phyloP scores from a whole-genome alignment of 345 rosid species.

The Nephelium lappaceum region DNA sequence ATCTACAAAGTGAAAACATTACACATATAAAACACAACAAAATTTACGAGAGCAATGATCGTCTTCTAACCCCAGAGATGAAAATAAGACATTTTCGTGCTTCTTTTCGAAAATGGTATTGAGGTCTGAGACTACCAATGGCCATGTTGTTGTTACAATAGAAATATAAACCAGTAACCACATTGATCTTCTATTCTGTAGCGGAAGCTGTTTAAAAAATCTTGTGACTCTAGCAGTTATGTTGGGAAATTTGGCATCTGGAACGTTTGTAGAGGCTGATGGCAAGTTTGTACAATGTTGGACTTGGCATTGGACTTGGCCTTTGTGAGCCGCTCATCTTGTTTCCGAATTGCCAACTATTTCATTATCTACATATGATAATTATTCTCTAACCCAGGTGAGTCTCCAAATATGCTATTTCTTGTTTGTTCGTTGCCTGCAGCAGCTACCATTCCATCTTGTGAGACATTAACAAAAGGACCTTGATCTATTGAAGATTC shows the following conservation, averaged over 20 bases:
- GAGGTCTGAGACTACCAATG: slow-evolving; percentile 60
- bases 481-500: slow-evolving; percentile 70
- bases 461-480: slow-evolving; percentile 58
- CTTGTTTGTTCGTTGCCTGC: slow-evolving; percentile 39
- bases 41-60: neutral
- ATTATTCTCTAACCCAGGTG: slow-evolving; percentile 11
- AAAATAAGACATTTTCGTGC: slow-evolving; percentile 27
- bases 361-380: neutral
- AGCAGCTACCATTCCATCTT: slow-evolving; percentile 77
- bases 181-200: slow-evolving; percentile 37
- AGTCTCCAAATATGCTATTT: slow-evolving; percentile 19
- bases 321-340: slow-evolving; percentile 25
- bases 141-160: too few species aligned
- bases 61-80: slow-evolving; percentile 24
- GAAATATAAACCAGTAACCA: slow-evolving; percentile 64
- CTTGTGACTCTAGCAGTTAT: slow-evolving; percentile 36
- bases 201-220: slow-evolving; percentile 43
- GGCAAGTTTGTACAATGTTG: slow-evolving; percentile 22
- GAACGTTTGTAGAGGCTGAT: slow-evolving; percentile 22
- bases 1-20: neutral
- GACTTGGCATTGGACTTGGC: slow-evolving; percentile 24
- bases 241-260: slow-evolving; percentile 25
- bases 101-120: slow-evolving; percentile 49
- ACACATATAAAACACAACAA: slow-evolving; percentile 2
- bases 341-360: slow-evolving; percentile 22